phyloP scores from a whole-genome alignment of 2,329 filamentous ascomycete species.

The Hymenoscyphus fraxineus region DNA sequence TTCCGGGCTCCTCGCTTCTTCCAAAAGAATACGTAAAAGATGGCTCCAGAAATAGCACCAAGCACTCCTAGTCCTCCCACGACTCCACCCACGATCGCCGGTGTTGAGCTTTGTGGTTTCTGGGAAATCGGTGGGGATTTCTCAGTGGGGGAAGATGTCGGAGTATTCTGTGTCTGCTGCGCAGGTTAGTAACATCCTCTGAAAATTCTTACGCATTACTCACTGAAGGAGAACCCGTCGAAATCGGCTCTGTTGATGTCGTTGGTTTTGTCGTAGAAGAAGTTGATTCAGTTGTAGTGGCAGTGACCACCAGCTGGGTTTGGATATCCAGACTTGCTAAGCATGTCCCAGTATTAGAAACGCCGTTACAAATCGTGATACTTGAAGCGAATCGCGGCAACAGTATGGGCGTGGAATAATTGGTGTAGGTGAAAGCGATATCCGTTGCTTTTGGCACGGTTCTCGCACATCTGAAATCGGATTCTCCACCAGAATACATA shows the following conservation, averaged over 20 bases:
- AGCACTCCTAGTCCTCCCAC: neutral
- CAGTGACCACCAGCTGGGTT: neutral
- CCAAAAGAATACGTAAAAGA: neutral
- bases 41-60: neutral
- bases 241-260: neutral
- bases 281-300: neutral
- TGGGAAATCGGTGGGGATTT: neutral
- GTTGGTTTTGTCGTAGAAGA: neutral
- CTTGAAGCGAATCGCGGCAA: conserved; percentile 2
- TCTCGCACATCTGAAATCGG: conserved; percentile 8
- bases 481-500: conserved; percentile 7
- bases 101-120: conserved; percentile 1
- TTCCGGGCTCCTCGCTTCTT: neutral
- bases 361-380: neutral
- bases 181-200: neutral
- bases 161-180: neutral
- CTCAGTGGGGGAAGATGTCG: neutral
- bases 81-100: conserved; percentile 3
- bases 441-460: neutral
- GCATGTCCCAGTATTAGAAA: neutral
- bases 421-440: conserved; percentile 7
- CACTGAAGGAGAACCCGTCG: neutral
- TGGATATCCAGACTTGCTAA: neutral
- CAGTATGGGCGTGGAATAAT: conserved; percentile 8
- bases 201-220: neutral